Evolutionary conservation across 2,329 filamentous ascomycete species (phyloP).

Genomic region (Gyromitra esculenta): DNA sequence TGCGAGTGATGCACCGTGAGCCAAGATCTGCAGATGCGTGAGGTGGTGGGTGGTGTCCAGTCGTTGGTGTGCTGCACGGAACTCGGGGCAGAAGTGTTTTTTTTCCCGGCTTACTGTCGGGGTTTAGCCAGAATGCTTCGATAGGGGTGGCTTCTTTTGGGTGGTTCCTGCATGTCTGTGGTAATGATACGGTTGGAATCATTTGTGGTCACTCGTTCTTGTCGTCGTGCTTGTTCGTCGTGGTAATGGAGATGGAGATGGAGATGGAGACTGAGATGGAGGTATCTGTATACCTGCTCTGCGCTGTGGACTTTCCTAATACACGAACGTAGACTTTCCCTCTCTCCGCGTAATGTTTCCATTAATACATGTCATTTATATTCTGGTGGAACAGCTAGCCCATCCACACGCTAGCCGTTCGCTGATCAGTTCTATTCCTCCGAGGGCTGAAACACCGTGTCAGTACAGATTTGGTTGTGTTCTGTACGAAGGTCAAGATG

Average conservation of each 20-base stretch:
- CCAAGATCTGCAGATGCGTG: constrained; percentile 12
- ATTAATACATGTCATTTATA: too few relatives aligned
- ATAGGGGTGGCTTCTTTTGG: background rate
- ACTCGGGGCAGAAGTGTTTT: background rate
- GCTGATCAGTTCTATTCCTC: background rate
- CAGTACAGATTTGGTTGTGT: background rate
- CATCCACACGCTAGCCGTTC: too few relatives aligned
- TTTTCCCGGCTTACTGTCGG: background rate
- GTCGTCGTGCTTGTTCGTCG: background rate
- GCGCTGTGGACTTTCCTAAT: too few relatives aligned
- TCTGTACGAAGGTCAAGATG: background rate
- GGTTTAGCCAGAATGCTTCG: background rate
- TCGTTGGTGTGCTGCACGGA: background rate
- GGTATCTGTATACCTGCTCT: too few relatives aligned
- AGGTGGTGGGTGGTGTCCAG: background rate
- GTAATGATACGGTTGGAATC: background rate
- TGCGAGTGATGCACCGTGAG: constrained; percentile 33
- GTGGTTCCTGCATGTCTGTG: constrained; percentile 17
- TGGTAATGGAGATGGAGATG: background rate
- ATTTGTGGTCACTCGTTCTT: constrained; percentile 9
- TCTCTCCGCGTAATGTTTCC: background rate
- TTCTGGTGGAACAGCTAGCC: too few relatives aligned
- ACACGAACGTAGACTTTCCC: too few relatives aligned
- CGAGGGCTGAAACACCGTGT: background rate
- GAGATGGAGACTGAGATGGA: too few relatives aligned